A percentile compares a stretch with the other conserved stretches of the same genome.
Evolutionary conservation across 2,329 filamentous ascomycete species (phyloP).

Genomic region (Phialophora expanda): DNA sequence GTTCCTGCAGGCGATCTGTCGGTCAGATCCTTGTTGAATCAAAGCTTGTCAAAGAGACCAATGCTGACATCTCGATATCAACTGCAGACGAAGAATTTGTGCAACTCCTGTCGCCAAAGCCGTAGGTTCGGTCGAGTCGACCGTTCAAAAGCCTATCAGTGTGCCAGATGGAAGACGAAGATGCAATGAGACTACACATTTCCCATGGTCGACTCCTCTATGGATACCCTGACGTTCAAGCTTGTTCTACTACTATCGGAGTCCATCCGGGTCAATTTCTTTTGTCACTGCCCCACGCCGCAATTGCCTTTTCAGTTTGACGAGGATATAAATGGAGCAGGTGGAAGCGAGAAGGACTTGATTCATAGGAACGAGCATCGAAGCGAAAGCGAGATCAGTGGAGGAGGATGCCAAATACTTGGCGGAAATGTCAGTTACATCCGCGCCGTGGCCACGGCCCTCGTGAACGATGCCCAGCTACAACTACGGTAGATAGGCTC

Average conservation of each 20-base stretch:
- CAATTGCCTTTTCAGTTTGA: neutral
- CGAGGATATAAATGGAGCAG: neutral
- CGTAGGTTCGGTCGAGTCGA: conserved; percentile 18
- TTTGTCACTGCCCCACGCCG: neutral
- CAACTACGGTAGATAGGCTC: neutral
- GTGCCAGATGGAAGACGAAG: neutral
- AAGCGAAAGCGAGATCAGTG: neutral
- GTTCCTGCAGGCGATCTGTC: neutral
- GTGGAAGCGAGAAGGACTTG: neutral
- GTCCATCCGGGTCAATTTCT: neutral
- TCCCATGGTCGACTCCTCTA: neutral
- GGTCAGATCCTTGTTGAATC: neutral
- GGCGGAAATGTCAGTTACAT: neutral
- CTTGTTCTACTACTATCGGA: neutral
- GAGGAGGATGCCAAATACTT: neutral
- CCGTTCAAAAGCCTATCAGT: neutral
- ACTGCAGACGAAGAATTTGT: conserved; percentile 40
- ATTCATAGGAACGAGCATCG: neutral
- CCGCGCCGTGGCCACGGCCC: no score
- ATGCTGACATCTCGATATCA: neutral
- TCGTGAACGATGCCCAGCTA: neutral
- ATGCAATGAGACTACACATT: neutral
- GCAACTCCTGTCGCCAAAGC: conserved; percentile 38
- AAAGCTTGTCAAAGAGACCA: neutral
- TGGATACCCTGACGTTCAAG: conserved; percentile 1